phyloP scores from a whole-genome alignment of 305 asterid genomes.

The Stenogyne calaminthoides region DNA sequence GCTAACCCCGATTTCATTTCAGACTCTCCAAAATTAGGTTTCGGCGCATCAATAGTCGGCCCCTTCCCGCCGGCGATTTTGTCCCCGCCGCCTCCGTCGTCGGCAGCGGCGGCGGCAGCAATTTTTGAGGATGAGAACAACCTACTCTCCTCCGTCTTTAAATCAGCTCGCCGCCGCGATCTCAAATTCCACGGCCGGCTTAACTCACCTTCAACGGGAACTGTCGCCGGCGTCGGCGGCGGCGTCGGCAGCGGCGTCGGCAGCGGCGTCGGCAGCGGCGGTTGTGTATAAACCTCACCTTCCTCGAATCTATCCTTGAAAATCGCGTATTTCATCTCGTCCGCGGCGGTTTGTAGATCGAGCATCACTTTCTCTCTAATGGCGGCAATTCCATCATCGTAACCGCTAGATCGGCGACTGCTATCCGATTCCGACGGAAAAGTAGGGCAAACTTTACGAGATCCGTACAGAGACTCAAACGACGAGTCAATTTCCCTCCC shows the following conservation, averaged over 20 bases:
- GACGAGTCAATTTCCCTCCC: not conserved
- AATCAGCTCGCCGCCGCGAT: slow-evolving; percentile 1
- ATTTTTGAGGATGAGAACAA: not conserved
- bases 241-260: not conserved
- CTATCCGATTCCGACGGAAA: not conserved
- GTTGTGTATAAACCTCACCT: not conserved
- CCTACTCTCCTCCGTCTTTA: not conserved
- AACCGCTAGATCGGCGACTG: not conserved
- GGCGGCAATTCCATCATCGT: not conserved
- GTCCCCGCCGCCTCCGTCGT: not conserved
- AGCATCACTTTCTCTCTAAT: not conserved
- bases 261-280: not conserved
- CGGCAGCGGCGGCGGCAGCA: not conserved
- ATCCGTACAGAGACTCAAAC: not conserved
- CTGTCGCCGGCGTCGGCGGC: not conserved
- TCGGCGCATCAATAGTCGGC: not conserved
- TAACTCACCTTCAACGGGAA: not conserved
- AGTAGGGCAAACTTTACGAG: not conserved
- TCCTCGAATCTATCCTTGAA: not conserved
- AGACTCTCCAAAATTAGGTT: not conserved
- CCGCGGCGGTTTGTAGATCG: slow-evolving; percentile 2
- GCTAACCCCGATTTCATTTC: not conserved
- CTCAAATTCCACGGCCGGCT: slow-evolving; percentile 10
- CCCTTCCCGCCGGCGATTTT: not conserved
- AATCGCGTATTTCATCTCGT: not conserved